Base-by-base conservation (phyloP, 2,329 filamentous ascomycete species). In the Fusarium sublunatum region DNA sequence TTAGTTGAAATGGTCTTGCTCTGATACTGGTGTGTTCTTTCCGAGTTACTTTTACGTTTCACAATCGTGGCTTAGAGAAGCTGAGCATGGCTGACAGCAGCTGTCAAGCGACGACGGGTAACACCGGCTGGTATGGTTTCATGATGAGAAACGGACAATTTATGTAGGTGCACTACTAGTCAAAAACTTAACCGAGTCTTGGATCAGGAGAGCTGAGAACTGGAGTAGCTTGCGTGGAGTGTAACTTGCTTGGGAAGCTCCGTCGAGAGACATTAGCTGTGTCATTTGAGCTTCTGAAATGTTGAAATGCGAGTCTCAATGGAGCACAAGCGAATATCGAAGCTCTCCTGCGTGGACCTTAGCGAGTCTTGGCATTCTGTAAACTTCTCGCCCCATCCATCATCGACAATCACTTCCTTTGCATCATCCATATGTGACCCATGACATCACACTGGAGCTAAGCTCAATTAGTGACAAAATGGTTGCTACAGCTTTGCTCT, bases 381-480 rank as follows among this genome's bases (percentile, higher is more conserved):
- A 40, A 36, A 31, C 38, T 28, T n/a, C 12, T 50, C 40, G 24
- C 45, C 39, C 42, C 45, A 58, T 48, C 31, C 51, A 62, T 58
- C 58, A 61, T 58, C 29, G 36, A 57, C 45, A 61, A 62, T 62
- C 52, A 42, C 57, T 61, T 49, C 40, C 58, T 35, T 34, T 36
- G 61, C 61, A 64, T 64, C 61, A 65, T 64, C 44, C 43, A 53
- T 38, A 29, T 28, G 44, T 44, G 53, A 46, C 29, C 19, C 48
- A 65, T 65, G 61, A 65, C 61, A 65, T 65, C 61, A 65, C 57
- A 56, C 47, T 47, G 50, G 38, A 34, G 31, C 61, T 64, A 64
- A 53, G 34, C 52, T 26, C 24, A 11, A 51, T 48, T 7, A 34
- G 56, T 34, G 58, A 36, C 38, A 45, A 34, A 19, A 45, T 48